phyloP scores from a whole-genome alignment of 306 rosid species.

The Styphnolobium japonicum region DNA sequence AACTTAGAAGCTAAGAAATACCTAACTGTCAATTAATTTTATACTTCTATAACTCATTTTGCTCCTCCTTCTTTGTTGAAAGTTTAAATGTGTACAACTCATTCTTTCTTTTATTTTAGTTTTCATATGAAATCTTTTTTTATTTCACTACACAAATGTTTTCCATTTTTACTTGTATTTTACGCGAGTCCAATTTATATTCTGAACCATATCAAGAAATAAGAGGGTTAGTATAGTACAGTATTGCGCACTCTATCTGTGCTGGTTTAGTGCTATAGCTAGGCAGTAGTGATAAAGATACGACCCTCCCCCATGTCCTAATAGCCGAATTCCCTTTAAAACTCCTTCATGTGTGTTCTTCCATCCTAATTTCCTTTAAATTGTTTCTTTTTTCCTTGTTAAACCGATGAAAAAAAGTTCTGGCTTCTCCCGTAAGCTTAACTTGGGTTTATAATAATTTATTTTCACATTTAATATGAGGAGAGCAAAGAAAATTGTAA shows the following conservation, averaged over 20 bases:
- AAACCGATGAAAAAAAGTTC: background rate
- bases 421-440: conserved; percentile 39
- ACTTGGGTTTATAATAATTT: background rate
- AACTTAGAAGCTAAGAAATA: background rate
- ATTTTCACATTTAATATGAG: conserved; percentile 33
- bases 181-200: too few species aligned
- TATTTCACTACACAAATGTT: background rate
- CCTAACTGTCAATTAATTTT: too few species aligned
- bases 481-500: conserved; percentile 45
- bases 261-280: background rate
- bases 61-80: too few species aligned
- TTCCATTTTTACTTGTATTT: too few species aligned
- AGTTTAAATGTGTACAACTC: too few species aligned
- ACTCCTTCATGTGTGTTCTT: background rate
- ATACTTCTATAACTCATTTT: too few species aligned
- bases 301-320: background rate
- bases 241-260: too few species aligned
- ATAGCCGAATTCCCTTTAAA: background rate
- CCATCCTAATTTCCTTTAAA: background rate
- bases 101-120: background rate
- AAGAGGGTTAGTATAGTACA: too few species aligned
- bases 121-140: background rate
- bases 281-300: background rate
- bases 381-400: conserved; percentile 1
- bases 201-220: too few species aligned